phyloP scores from a whole-genome alignment of 75 land plant genomes.

The Picea glauca region DNA sequence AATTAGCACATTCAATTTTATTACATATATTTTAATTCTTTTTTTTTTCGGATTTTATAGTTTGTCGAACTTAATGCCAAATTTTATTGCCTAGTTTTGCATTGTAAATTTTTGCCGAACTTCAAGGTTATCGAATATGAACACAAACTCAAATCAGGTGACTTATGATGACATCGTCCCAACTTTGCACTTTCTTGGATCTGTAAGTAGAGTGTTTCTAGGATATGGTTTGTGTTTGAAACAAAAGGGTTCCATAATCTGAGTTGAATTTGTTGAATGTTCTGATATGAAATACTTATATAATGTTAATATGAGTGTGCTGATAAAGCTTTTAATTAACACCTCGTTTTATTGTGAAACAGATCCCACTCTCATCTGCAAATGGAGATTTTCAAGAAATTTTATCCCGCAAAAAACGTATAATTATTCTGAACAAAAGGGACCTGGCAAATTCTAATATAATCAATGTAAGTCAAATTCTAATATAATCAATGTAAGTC shows the following conservation, averaged over 20 bases:
- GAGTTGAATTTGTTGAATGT: not conserved
- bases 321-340: not conserved
- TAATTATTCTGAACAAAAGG: slow-evolving; percentile 87
- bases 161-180: not conserved
- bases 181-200: not conserved
- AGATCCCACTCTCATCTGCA: slow-evolving; percentile 92
- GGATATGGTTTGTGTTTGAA: not conserved
- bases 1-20: too few species aligned
- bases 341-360: slow-evolving; percentile 4
- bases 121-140: too few species aligned
- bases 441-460: slow-evolving; percentile 87
- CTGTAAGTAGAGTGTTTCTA: not conserved
- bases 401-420: slow-evolving; percentile 57
- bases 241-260: not conserved
- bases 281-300: not conserved
- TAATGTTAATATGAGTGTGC: not conserved
- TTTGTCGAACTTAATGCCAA: too few species aligned
- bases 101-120: too few species aligned
- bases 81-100: too few species aligned
- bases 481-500: slow-evolving; percentile 72
- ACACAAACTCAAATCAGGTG: too few species aligned
- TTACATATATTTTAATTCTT: too few species aligned
- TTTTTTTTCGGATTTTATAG: too few species aligned
- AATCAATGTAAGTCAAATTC: slow-evolving; percentile 70
- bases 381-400: slow-evolving; percentile 71